Evolutionary conservation across 805 yeast genomes (phyloP).

Genomic region (Saccharomyces eubayanus): DNA sequence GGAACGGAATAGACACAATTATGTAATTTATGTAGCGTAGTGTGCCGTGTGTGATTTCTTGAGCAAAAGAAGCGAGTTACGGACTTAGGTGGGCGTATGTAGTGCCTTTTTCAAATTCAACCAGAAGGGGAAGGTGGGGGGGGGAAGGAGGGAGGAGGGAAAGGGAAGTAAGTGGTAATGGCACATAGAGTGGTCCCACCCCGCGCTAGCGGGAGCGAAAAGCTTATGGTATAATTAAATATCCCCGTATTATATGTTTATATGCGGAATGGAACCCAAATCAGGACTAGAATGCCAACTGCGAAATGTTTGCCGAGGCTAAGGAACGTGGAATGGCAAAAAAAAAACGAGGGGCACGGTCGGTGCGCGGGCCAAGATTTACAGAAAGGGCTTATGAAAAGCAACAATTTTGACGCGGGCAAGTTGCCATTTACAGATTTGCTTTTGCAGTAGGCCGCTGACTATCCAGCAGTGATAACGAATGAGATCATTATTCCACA

Average conservation of each 20-base stretch:
- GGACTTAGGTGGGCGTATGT: not conserved
- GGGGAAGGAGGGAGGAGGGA: too few relatives aligned
- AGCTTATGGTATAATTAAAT: too few relatives aligned
- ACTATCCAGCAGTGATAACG: not conserved
- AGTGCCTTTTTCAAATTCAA: not conserved
- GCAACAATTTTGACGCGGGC: not conserved
- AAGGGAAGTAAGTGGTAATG: too few relatives aligned
- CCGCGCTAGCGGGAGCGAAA: too few relatives aligned
- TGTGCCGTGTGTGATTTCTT: not conserved
- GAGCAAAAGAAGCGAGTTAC: not conserved
- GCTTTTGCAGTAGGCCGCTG: not conserved
- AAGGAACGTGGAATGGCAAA: not conserved
- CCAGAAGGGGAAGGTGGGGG: too few relatives aligned
- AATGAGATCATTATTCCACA: not conserved
- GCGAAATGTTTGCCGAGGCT: too few relatives aligned
- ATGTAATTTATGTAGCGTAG: not conserved
- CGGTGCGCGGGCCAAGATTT: not conserved
- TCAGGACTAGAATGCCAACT: too few relatives aligned
- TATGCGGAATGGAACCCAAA: too few relatives aligned
- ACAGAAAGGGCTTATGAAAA: not conserved
- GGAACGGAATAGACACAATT: not conserved
- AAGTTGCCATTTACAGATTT: not conserved
- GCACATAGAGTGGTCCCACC: too few relatives aligned
- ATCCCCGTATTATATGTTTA: too few relatives aligned
- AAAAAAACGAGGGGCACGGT: not conserved